These are phyloP conservation scores for Brassica carinata DNA, from an alignment of 345 rosid species.

Conservation along the genomic window DNA sequence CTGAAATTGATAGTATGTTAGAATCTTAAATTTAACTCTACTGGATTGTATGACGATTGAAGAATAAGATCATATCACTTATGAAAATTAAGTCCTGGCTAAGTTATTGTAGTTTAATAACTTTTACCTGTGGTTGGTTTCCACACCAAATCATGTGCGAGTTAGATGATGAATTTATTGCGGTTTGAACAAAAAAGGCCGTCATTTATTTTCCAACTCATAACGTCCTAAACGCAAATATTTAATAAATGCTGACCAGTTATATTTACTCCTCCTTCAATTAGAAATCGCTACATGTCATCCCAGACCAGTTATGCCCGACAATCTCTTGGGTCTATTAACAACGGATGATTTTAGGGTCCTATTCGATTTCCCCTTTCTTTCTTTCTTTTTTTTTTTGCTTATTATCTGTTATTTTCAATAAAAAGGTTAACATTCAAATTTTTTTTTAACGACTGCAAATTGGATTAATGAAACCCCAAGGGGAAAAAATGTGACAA, in stretches of 20 bases:
- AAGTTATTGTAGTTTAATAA: not conserved
- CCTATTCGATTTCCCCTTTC: not conserved
- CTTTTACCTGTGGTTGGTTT: not conserved
- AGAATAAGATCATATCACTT: not conserved
- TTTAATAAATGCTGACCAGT: slow-evolving; percentile 12
- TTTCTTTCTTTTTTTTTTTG: not conserved
- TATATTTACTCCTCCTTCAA: not conserved
- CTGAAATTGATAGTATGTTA: not conserved
- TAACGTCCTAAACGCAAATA: slow-evolving; percentile 10
- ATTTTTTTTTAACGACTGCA: too few species aligned
- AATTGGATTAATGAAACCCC: too few species aligned
- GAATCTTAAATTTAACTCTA: not conserved
- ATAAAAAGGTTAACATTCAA: too few species aligned
- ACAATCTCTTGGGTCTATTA: not conserved
- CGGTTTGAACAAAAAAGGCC: slow-evolving; percentile 12
- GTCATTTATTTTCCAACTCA: slow-evolving; percentile 9
- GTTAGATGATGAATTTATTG: slow-evolving; percentile 39
- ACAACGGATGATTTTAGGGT: not conserved
- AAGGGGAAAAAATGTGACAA: too few species aligned
- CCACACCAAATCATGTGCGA: slow-evolving; percentile 36
- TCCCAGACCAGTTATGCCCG: not conserved
- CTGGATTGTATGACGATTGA: not conserved
- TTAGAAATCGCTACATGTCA: slow-evolving; percentile 22
- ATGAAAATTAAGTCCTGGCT: not conserved
- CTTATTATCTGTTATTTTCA: not conserved